Evolutionary conservation across 768 basidiomycete genomes (phyloP).

Genomic region (Hortiboletus flavorubellus): DNA sequence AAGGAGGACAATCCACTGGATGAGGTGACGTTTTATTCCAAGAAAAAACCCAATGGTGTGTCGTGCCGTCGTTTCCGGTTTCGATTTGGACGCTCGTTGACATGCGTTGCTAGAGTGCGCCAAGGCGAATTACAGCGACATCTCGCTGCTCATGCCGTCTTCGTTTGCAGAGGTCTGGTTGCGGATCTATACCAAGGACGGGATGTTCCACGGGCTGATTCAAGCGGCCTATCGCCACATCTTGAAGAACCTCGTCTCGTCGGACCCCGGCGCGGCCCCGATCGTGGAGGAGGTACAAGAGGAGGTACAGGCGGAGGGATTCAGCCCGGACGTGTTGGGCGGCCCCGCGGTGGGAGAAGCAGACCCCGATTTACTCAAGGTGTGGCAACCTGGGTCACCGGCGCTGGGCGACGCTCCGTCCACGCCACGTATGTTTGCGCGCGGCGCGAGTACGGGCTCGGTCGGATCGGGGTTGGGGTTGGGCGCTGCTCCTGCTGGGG

Average conservation of each 20-base stretch:
- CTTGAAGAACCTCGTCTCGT: constrained; percentile 22
- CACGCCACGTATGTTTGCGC: constrained; percentile 32
- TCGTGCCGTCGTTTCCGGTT: background rate
- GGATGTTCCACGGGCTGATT: constrained; percentile 51
- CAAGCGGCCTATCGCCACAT: constrained; percentile 64
- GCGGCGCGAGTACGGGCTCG: constrained; percentile 14
- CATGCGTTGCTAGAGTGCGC: constrained; percentile 35
- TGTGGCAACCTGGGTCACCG: background rate
- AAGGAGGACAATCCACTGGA: constrained; percentile 65
- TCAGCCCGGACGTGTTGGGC: constrained; percentile 8
- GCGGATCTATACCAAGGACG: constrained; percentile 68
- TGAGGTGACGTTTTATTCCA: constrained; percentile 70
- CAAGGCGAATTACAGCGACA: constrained; percentile 49
- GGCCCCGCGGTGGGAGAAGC: background rate
- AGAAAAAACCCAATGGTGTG: constrained; percentile 56
- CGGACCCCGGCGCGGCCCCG: background rate
- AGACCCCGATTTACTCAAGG: constrained; percentile 19
- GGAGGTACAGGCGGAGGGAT: constrained; percentile 13
- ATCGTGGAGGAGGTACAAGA: background rate
- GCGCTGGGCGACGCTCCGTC: constrained; percentile 1
- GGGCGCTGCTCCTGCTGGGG: background rate
- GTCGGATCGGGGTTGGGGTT: background rate
- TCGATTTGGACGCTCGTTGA: background rate
- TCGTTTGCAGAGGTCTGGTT: constrained; percentile 69
- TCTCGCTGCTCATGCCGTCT: constrained; percentile 62